Base-by-base conservation (phyloP, 1,139 yeast genomes). In the Debaryomycetaceae sp. region DNA sequence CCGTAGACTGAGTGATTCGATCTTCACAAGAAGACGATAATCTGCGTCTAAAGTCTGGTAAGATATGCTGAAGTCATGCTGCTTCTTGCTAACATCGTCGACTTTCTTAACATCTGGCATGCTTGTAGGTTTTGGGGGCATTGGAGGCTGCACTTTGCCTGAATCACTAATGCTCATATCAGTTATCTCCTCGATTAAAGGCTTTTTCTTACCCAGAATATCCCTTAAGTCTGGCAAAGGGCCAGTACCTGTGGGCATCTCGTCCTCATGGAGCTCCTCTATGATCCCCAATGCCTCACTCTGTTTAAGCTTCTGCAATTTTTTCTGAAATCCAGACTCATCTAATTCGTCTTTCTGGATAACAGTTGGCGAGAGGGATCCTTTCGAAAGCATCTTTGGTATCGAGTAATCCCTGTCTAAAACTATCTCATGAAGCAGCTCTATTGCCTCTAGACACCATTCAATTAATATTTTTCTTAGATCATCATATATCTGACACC, bases 401-500 rank as follows among this genome's bases (percentile, higher is more conserved):
- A 75, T 73, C 59, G 59, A 70, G 60, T 50, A 72, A 46, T 54
- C 82, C 45, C 78, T 50, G 34, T 72, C 78, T 39, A 58, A 68
- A 55, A 54, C 72, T 60, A 62, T 47, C 37, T 51, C 78, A 62
- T 65, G 64, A 46, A 69, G 51, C 48, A 82, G 61, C 56, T 85
- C 93, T 6, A 84, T 76, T 2, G 87, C 78, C 55, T 86, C 93
- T 41, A 85, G 59, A 53, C 89, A 76, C 85, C 85, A 80, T 50
- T 80, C 85, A 24, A 78, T 70, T 44, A 78, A 54, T 9, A 80
- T 80, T 24, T 70, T 61, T 45, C 72, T 65, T 44, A 80, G 65
- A 45, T 79, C 81, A 2, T 54, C 45, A 51, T 83, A 86, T 36
- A 78, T 59, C 42, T 79, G 74, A 41, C 85, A 70, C 83, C 91